Evolutionary conservation across 345 rosid genomes (phyloP).

Genomic region (Gynandropsis gynandra): DNA sequence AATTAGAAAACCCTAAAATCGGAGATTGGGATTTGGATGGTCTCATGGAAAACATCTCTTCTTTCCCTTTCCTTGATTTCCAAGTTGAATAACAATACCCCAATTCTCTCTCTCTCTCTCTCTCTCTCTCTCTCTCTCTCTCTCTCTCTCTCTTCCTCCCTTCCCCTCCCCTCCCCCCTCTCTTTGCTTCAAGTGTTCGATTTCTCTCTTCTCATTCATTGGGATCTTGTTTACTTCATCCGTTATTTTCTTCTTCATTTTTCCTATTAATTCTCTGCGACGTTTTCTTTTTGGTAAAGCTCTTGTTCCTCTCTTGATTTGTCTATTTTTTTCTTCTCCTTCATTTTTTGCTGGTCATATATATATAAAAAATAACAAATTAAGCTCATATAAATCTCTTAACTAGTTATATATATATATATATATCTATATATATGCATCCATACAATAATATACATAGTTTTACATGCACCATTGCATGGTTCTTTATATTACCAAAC

Average conservation of each 20-base stretch:
- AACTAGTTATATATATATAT: neutral
- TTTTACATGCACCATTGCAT: no score
- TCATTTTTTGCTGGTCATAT: neutral
- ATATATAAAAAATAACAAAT: no score
- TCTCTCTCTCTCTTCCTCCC: no score
- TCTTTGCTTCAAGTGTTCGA: neutral
- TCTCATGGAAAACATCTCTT: slow-evolving; percentile 56
- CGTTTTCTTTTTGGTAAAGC: no score
- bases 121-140: neutral
- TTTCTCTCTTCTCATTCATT: no score
- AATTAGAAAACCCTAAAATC: slow-evolving; percentile 58
- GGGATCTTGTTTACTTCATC: no score
- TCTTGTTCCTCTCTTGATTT: no score
- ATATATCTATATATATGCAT: neutral
- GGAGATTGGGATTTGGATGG: slow-evolving; percentile 95
- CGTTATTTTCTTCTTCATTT: no score
- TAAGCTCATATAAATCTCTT: no score
- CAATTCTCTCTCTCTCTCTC: slow-evolving; percentile 8
- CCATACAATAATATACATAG: neutral
- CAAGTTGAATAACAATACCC: slow-evolving; percentile 40
- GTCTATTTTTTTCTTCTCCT: neutral
- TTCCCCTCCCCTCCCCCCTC: no score
- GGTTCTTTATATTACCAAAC: no score
- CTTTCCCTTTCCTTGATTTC: slow-evolving; percentile 82
- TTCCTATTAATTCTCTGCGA: no score